phyloP scores from a whole-genome alignment of 257 asterid genomes.

The Datura wrightii region DNA sequence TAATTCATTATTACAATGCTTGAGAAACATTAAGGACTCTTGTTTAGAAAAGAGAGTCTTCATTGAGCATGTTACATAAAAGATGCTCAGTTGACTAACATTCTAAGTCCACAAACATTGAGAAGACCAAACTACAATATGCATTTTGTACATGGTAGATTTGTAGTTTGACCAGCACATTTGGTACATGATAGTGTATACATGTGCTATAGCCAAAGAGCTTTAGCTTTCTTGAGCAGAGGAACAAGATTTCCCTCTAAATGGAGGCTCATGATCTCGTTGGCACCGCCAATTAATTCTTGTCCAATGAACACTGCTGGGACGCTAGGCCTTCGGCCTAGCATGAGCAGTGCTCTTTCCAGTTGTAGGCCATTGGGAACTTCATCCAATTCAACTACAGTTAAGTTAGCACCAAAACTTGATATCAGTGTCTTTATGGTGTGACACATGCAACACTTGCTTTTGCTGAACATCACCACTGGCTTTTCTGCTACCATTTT shows the following conservation, averaged over 20 bases:
- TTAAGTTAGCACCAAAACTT: slow-evolving; percentile 72
- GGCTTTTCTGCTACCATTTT: slow-evolving; percentile 63
- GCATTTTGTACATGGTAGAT: background rate
- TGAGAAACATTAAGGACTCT: background rate
- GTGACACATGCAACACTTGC: slow-evolving; percentile 74
- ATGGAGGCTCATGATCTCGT: slow-evolving; percentile 81
- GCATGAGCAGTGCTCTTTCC: slow-evolving; percentile 55
- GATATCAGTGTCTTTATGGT: slow-evolving; percentile 63
- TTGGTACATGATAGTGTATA: too few relatives aligned
- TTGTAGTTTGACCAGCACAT: background rate
- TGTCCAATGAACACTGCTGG: slow-evolving; percentile 77
- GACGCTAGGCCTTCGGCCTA: slow-evolving; percentile 46
- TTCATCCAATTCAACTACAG: slow-evolving; percentile 66
- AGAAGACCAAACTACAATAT: background rate
- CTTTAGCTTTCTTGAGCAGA: slow-evolving; percentile 76
- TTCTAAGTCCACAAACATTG: background rate
- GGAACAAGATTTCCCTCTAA: slow-evolving; percentile 67
- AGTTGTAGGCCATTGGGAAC: slow-evolving; percentile 62
- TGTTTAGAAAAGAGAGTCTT: background rate
- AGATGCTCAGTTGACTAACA: background rate
- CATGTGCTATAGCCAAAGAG: slow-evolving; percentile 54
- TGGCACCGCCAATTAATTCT: slow-evolving; percentile 67
- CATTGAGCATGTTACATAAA: slow-evolving; percentile 19
- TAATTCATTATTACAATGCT: background rate
- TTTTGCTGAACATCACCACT: slow-evolving; percentile 79